Base-by-base conservation (phyloP, 495 filamentous ascomycete genomes). In the Talaromyces nanjingensis region DNA sequence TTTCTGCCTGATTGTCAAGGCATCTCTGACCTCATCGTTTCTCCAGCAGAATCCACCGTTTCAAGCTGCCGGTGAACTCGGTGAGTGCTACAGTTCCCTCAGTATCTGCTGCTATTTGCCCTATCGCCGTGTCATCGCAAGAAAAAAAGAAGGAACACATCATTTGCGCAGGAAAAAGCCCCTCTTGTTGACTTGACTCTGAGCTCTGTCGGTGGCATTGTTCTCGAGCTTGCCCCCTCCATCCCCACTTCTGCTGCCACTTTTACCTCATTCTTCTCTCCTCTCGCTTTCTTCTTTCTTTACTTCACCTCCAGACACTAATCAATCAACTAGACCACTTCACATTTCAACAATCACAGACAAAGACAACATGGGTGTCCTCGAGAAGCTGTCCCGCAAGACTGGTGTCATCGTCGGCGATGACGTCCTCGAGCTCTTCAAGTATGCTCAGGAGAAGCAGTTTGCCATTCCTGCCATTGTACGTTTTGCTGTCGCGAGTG, bases 381-480 rank as follows among this genome's bases (percentile, higher is more conserved):
- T 78, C 66, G 85, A 89, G 64, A 76, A 86, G 72, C 85, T 94
- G 59, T 84, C 74, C 76, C 86, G 89, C 75, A 93, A 93, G 85
- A 72, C 81, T 69, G 91, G 91, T 72, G 91, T 96, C 81, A 91
- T 93, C 79, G 86, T 89, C 75, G 91, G 91, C 71, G 89, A 94
- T 70, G 90, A 94, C 76, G 90, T 94, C 69, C 73, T 77, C 67
- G 73, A 71, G 80, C 89, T 96, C 68, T 96, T 97, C 83, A 84
- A 89, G 73, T 89, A 96, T 75, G 89, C 89, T 57, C 87, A 92
- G 71, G 84, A 94, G 81, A 81, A 93, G 64, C 76, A 86, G 42
- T 97, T 91, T 69, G 93, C 94, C 72, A 91, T 98, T 66, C 94
- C 94, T 63, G 89, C 89, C 74, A 93, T 97, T 75, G 89, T 89